These are phyloP conservation scores for Xylaria sp. DNA, from an alignment of 2,329 filamentous ascomycete species.

Conservation along the genomic window DNA sequence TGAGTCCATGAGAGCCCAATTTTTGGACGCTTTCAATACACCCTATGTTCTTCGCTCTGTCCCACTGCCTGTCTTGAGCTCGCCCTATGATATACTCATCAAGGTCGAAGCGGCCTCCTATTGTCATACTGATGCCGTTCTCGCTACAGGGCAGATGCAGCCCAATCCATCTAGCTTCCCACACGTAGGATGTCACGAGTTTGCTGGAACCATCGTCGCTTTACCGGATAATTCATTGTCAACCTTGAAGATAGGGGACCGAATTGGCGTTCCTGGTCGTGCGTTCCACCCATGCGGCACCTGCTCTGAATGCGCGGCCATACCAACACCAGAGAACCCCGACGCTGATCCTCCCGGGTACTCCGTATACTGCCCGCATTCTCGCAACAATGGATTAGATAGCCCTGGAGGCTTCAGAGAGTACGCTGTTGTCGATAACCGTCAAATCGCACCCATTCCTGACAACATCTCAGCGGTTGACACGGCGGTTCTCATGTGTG, in stretches of 20 bases:
- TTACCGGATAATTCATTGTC: slow-evolving; percentile 32
- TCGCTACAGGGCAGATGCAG: slow-evolving; percentile 44
- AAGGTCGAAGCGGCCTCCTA: slow-evolving; percentile 59
- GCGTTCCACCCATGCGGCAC: slow-evolving; percentile 53
- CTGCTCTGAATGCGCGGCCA: slow-evolving; percentile 53
- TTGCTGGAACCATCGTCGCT: slow-evolving; percentile 56
- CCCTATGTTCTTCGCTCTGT: slow-evolving; percentile 52
- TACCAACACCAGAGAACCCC: slow-evolving; percentile 36
- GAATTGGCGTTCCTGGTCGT: slow-evolving; percentile 55
- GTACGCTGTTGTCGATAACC: slow-evolving; percentile 55
- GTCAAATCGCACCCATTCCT: slow-evolving; percentile 49
- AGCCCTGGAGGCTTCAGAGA: slow-evolving; percentile 53
- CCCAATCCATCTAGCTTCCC: slow-evolving; percentile 53
- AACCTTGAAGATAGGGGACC: slow-evolving; percentile 43
- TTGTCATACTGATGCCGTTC: slow-evolving; percentile 54
- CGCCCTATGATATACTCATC: slow-evolving; percentile 55
- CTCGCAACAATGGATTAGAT: slow-evolving; percentile 42
- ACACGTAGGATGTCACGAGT: slow-evolving; percentile 58
- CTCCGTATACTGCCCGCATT: slow-evolving; percentile 51
- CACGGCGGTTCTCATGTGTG: slow-evolving; percentile 55
- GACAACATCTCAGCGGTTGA: slow-evolving; percentile 50
- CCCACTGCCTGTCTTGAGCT: slow-evolving; percentile 48
- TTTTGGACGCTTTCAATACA: slow-evolving; percentile 53
- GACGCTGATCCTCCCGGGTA: slow-evolving; percentile 52
- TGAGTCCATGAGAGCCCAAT: slow-evolving; percentile 52